phyloP scores from a whole-genome alignment of 345 rosid species.

The Isatis tinctoria region DNA sequence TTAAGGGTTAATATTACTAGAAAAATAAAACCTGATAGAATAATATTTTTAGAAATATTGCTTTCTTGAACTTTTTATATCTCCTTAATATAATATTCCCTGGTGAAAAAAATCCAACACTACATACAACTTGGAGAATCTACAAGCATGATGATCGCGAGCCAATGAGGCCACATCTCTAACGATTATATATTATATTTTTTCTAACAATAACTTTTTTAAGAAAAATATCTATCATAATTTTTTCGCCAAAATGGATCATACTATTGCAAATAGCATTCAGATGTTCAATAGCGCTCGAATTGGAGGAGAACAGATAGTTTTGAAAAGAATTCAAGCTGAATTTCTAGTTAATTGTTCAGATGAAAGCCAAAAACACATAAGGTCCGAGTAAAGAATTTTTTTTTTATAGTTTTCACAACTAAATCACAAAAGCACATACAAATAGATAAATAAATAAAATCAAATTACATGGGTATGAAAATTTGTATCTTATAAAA shows the following conservation, averaged over 20 bases:
- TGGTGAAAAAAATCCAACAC: conserved; percentile 34
- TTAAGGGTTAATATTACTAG: background rate
- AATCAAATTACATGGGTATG: background rate
- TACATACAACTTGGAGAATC: conserved; percentile 40
- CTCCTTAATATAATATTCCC: conserved; percentile 25
- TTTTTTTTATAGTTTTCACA: too few species aligned
- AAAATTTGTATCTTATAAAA: background rate
- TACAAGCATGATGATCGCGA: conserved; percentile 29
- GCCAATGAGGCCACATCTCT: conserved; percentile 23
- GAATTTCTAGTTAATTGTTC: background rate
- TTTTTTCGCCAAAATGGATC: background rate
- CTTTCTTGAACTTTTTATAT: background rate
- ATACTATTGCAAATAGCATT: background rate
- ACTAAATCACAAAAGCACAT: background rate
- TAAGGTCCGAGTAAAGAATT: background rate
- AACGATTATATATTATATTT: conserved; percentile 28
- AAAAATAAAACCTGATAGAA: background rate
- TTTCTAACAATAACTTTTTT: conserved; percentile 8
- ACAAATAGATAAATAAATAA: background rate
- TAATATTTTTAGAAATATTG: background rate
- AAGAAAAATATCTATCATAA: conserved; percentile 11
- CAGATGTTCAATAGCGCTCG: background rate
- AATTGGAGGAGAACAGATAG: background rate
- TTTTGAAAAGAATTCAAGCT: background rate
- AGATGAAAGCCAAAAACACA: background rate